Base-by-base conservation (phyloP, 2,329 filamentous ascomycete genomes). In the Myriosclerotinia curreyana region DNA sequence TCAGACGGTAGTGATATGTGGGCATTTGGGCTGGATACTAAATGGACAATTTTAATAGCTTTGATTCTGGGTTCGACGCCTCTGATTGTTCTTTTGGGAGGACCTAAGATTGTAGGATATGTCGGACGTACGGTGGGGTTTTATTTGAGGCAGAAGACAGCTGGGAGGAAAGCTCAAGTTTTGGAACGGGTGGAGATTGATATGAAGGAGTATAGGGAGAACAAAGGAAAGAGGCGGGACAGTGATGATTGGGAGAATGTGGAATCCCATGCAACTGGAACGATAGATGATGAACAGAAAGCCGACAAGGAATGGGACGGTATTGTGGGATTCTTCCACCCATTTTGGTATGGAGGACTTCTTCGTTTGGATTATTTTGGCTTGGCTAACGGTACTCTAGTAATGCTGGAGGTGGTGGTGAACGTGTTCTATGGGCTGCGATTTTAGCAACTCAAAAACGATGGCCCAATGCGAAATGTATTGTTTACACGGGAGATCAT, bases 401-500 rank as follows among this genome's bases (percentile, higher is more conserved):
- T 77, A 98, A 99, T 79, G 95, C 95, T 59, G 95, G 95, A 63
- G 95, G 95, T 36, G 95, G 95, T 66, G 95, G 95, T 67, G 95
- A 99, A 78, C 84, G 95, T 75, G 95, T 99, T 51, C 85, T 99
- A 34, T 99, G 96, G 92, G 94, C 93, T 64, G 95, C 95, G 14
- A 91, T 99, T 66, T 86, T 91, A 66, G 92, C 94, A 49, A 97
- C 92, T 2, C 95, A 98, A 77, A 84, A 87, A 71, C 85, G 89
- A 69, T 97, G 91, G 87, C 95, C 94, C 2, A 89, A 88, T 66
- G 92, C 92, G 50, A 89, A 93, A 72, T 96, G 93, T 72, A 85
- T 95, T 17, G 90, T 99, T 44, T 99, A 99, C 75, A 99, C 95
- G 0, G 95, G 95, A 60, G 95, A 99, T 75, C 91, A 96, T 75